These are phyloP conservation scores for Phellopilus nigrolimitatus DNA, from an alignment of 1,284 basidiomycete genomes.

Conservation along the genomic window DNA sequence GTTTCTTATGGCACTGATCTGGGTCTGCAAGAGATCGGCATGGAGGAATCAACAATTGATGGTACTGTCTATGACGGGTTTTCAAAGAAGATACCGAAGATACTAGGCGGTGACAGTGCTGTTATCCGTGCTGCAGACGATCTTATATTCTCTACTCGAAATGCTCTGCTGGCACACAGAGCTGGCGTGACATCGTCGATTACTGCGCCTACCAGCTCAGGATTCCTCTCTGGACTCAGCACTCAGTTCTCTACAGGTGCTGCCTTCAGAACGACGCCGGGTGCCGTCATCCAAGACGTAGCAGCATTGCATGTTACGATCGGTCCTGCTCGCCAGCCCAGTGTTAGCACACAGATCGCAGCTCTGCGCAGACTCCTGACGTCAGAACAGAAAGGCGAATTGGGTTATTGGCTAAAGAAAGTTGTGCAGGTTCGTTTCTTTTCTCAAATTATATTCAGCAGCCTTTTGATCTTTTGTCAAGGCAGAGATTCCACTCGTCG, in stretches of 20 bases:
- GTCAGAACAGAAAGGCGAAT: constrained; percentile 40
- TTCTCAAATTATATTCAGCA: not conserved
- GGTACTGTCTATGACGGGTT: constrained; percentile 54
- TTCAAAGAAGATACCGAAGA: constrained; percentile 34
- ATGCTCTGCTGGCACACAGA: constrained; percentile 63
- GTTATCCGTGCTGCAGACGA: constrained; percentile 71
- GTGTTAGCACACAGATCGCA: constrained; percentile 50
- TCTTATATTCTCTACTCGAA: constrained; percentile 62
- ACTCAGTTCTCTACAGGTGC: constrained; percentile 63
- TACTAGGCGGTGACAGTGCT: constrained; percentile 48
- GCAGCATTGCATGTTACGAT: constrained; percentile 72
- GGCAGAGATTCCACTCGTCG: constrained; percentile 56
- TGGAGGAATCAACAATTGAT: constrained; percentile 66
- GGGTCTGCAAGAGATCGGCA: constrained; percentile 55
- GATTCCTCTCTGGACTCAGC: constrained; percentile 64
- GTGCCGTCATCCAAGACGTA: constrained; percentile 63
- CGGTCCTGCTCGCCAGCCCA: constrained; percentile 38
- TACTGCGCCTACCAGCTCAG: constrained; percentile 50
- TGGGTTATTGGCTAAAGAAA: constrained; percentile 46
- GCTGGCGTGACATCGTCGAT: constrained; percentile 58
- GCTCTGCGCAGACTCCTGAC: constrained; percentile 43
- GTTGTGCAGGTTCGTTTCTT: constrained; percentile 49
- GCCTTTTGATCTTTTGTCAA: constrained; percentile 10
- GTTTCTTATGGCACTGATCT: constrained; percentile 56
- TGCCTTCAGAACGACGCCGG: constrained; percentile 54